phyloP scores from a whole-genome alignment of 495 filamentous ascomycete species.

The Halenospora varia region DNA sequence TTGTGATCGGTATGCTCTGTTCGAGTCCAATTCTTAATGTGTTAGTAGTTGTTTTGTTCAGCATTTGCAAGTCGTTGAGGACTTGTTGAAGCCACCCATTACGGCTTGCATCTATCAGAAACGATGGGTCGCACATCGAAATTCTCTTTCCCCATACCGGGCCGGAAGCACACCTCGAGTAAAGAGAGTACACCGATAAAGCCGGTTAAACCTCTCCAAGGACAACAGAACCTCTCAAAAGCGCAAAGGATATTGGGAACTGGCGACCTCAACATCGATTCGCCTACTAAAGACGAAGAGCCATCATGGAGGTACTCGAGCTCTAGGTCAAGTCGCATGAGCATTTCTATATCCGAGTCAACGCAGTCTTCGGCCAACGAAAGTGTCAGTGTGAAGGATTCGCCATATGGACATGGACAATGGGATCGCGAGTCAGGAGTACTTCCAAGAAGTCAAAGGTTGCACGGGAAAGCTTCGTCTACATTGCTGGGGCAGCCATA shows the following conservation, averaged over 20 bases:
- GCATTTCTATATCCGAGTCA: conserved; percentile 45
- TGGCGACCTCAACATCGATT: conserved; percentile 24
- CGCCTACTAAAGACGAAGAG: conserved; percentile 16
- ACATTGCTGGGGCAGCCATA: conserved; percentile 21
- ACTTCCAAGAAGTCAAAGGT: conserved; percentile 29
- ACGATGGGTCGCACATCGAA: conserved; percentile 47
- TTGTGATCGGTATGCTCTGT: background rate
- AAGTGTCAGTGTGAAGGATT: conserved; percentile 11
- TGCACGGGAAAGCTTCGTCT: conserved; percentile 19
- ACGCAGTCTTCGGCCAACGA: conserved; percentile 29
- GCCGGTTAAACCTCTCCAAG: conserved; percentile 23
- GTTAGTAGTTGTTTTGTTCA: background rate
- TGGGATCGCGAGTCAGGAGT: conserved; percentile 49
- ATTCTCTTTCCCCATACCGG: conserved; percentile 49
- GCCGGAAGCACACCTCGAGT: conserved; percentile 38
- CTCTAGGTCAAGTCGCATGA: conserved; percentile 30
- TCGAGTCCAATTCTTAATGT: background rate
- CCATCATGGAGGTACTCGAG: conserved; percentile 15
- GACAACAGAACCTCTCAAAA: conserved; percentile 35
- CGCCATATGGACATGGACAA: conserved; percentile 19
- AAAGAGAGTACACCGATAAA: conserved; percentile 23
- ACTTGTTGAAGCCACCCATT: background rate
- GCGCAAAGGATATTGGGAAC: conserved; percentile 38
- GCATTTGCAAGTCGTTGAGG: background rate
- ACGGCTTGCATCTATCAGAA: conserved; percentile 1